Percentiles rank a stretch among this genome's conserved stretches.
phyloP scores from a whole-genome alignment of 176 grass and related monocot species.

The Olyra latifolia region DNA sequence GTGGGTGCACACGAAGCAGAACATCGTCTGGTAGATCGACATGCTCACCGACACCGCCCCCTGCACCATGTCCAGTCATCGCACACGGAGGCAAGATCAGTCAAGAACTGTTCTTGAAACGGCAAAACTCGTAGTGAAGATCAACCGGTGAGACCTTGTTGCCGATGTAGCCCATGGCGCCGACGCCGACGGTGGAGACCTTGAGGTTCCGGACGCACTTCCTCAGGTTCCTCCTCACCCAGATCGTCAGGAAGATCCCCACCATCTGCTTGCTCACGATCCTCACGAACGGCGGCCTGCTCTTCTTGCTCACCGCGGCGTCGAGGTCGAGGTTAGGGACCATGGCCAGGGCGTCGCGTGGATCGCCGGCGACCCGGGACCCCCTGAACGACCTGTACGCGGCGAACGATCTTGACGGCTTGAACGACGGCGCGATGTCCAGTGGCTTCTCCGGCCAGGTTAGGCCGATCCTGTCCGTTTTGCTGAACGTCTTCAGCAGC shows the following conservation, averaged over 20 bases:
- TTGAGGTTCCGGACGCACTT: conserved; percentile 83
- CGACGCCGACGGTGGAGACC: conserved; percentile 90
- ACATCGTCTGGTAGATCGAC: conserved; percentile 92
- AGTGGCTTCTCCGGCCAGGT: conserved; percentile 90
- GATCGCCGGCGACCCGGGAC: conserved; percentile 20
- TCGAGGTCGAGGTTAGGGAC: conserved; percentile 39
- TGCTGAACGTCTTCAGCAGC: conserved; percentile 65
- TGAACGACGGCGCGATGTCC: conserved; percentile 57
- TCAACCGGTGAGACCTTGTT: conserved; percentile 73
- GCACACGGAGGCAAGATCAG: not conserved
- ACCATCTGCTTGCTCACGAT: conserved; percentile 98
- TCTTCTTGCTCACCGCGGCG: conserved; percentile 45
- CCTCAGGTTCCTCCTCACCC: conserved; percentile 65
- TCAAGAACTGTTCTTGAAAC: not conserved
- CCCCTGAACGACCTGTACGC: conserved; percentile 36
- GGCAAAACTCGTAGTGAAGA: not conserved
- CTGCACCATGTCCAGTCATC: conserved; percentile 31
- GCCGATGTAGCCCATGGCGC: conserved; percentile 98
- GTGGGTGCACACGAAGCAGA: conserved; percentile 91
- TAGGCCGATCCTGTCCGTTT: conserved; percentile 64
- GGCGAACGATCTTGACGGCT: conserved; percentile 42
- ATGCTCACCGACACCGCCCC: conserved; percentile 90
- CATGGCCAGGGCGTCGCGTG: conserved; percentile 26
- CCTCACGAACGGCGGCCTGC: conserved; percentile 64
- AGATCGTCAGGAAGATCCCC: conserved; percentile 77